These are phyloP conservation scores for Wakefieldia striispora DNA, from an alignment of 768 basidiomycete species.

Conservation along the genomic window DNA sequence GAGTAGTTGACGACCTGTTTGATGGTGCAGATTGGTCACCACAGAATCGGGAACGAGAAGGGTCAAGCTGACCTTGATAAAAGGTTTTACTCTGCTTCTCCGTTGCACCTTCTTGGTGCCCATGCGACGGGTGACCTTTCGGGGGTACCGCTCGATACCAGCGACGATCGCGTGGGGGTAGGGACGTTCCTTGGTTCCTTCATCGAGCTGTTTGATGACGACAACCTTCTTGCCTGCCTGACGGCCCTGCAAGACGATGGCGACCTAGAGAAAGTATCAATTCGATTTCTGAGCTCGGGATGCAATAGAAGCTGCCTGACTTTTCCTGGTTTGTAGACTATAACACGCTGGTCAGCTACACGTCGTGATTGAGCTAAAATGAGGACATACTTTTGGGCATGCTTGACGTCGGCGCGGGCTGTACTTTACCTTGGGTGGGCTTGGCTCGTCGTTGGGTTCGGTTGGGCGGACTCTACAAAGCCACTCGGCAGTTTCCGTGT, in stretches of 20 bases:
- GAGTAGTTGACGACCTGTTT: constrained; percentile 91
- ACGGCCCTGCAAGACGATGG: constrained; percentile 97
- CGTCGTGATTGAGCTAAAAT: neutral
- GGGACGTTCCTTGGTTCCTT: constrained; percentile 92
- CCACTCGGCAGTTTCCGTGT: constrained; percentile 36
- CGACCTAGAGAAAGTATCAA: constrained; percentile 54
- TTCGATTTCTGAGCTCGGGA: neutral
- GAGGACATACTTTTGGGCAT: constrained; percentile 40
- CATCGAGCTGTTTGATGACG: constrained; percentile 96
- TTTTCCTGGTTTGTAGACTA: constrained; percentile 96
- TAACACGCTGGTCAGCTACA: constrained; percentile 12
- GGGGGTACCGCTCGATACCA: constrained; percentile 96
- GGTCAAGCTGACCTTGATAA: constrained; percentile 81
- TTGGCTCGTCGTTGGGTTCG: constrained; percentile 15
- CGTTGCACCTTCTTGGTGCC: constrained; percentile 90
- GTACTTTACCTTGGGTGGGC: constrained; percentile 15
- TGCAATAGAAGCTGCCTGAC: constrained; percentile 36
- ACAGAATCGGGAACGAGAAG: too few species aligned
- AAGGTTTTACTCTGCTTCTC: constrained; percentile 98
- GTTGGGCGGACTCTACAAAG: constrained; percentile 17
- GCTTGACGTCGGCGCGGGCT: constrained; percentile 35
- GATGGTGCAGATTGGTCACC: neutral
- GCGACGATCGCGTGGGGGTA: constrained; percentile 99
- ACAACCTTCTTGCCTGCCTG: constrained; percentile 99
- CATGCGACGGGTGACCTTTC: constrained; percentile 97